Conservation (phyloP, 352 stramenopile species). For the Peronospora belbahrii region DNA sequence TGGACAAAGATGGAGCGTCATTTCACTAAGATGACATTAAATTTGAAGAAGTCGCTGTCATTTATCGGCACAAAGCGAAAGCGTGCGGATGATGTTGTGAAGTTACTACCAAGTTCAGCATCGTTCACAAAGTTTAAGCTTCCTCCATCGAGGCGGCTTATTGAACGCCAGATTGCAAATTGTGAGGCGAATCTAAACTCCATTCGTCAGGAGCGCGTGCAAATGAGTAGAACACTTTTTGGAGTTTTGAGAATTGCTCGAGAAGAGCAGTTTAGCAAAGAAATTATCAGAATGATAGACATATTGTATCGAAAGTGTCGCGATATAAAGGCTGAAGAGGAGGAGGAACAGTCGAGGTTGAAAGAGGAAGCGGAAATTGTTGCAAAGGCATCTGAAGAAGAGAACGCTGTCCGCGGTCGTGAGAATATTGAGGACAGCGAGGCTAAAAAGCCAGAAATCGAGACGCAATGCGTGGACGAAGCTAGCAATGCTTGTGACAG, state of each 20-base stretch:
- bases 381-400: conserved; percentile 13
- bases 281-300: conserved; percentile 48
- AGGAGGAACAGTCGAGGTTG: conserved; percentile 28
- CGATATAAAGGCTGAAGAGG: conserved; percentile 38
- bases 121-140: conserved; percentile 54
- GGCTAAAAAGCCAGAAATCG: conserved; percentile 25
- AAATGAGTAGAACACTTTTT: conserved; percentile 42
- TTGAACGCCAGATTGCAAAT: conserved; percentile 65
- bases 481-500: conserved; percentile 3
- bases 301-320: conserved; percentile 51
- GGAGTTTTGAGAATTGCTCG: conserved; percentile 51
- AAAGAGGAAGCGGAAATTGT: conserved; percentile 25
- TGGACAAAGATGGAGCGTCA: conserved; percentile 69
- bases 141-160: conserved; percentile 51
- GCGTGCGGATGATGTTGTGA: conserved; percentile 15
- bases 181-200: conserved; percentile 46
- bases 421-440: conserved; percentile 7
- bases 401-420: conserved; percentile 5
- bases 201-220: conserved; percentile 40
- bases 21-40: conserved; percentile 57
- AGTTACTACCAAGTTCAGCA: conserved; percentile 28
- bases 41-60: conserved; percentile 35
- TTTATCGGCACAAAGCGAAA: conserved; percentile 46
- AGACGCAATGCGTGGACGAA: conserved; percentile 28
- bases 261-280: conserved; percentile 47